A percentile compares a stretch with the other conserved stretches of the same genome.
Conservation (phyloP, 2,329 filamentous ascomycete genomes). For the Sordariomycetes sp. region DNA sequence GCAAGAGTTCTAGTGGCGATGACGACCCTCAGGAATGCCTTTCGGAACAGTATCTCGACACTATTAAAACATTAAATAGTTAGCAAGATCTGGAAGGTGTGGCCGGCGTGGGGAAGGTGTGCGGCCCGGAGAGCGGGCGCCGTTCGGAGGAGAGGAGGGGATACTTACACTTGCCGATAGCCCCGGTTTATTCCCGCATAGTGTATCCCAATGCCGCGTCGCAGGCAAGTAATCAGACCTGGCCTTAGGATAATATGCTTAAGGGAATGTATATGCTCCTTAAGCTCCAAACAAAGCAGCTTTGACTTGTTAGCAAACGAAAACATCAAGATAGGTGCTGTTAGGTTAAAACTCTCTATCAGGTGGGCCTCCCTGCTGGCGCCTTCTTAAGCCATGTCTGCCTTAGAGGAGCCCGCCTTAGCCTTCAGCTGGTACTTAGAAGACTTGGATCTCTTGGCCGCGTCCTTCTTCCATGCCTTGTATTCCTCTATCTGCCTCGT, state of each 20-base stretch:
- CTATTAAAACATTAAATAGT: constrained; percentile 13
- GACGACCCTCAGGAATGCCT: constrained; percentile 58
- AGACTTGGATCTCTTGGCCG: constrained; percentile 34
- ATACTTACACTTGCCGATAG: constrained; percentile 57
- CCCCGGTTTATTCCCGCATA: constrained; percentile 71
- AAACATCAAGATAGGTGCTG: constrained; percentile 51
- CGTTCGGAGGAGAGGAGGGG: neutral
- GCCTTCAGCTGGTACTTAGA: constrained; percentile 26
- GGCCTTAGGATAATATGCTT: constrained; percentile 35
- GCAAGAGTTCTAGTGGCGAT: constrained; percentile 68
- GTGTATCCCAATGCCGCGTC: constrained; percentile 65
- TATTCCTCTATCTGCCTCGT: constrained; percentile 45
- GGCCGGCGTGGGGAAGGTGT: no score
- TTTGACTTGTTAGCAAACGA: constrained; percentile 56
- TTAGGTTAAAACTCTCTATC: constrained; percentile 58
- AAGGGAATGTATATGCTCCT: constrained; percentile 40
- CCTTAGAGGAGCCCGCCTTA: constrained; percentile 17
- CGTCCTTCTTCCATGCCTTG: constrained; percentile 42
- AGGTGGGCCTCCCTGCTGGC: constrained; percentile 41
- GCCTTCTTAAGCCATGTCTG: constrained; percentile 25
- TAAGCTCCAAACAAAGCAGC: constrained; percentile 45
- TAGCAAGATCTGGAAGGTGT: no score
- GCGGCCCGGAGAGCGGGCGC: no score
- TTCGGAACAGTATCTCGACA: constrained; percentile 66
- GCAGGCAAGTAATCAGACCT: constrained; percentile 48